Base-by-base conservation (phyloP, 768 basidiomycete species). In the Xerocomellus intermedius region DNA sequence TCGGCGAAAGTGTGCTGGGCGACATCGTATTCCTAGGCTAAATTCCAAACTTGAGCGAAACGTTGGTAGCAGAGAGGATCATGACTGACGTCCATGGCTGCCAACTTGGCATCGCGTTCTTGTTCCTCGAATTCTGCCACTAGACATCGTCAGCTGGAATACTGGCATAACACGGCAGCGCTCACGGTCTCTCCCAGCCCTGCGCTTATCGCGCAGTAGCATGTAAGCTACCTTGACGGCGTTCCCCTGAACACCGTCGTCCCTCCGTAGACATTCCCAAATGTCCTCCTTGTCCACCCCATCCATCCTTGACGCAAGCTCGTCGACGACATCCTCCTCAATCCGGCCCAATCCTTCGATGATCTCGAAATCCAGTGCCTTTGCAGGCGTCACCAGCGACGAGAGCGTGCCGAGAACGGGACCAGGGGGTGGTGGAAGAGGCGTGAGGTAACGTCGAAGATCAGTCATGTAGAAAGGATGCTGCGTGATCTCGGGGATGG, bases 191-290 rank as follows among this genome's bases (percentile, higher is more conserved):
- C 88, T 83, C 7, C 93, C 86, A 50, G 89, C 79, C 37, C 94
- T 76, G 61, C 85, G 79, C 75, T 94, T 94, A 66, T 99, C 96
- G 53, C 93, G 79, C 42, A 97, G 77, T 5, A 99, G 78, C 83
- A 94, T 85, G 72, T 98, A 99, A 0, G 96, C 94, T 8, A 99
- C 94, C 73, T 97, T 95, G 68, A 98, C 88, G 50, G 92, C 87
- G 68, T 98, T 97, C 37, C 94, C 91, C 56, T 87, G 85, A 39
- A 83, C 79, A 0, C 91, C 94, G 59, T 95, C 93, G 49, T 94
- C 87, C 61, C 85, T 75, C 56, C 88, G 81, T 58, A 98, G 72
- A 65, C 87, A 87, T 44, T 88, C 86, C 91, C 91, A 93, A 4
- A 98, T 83, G 58, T 94, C 92, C 2, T 93, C 88, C 71, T 85